Conservation (phyloP, 805 yeast genomes). For the Blastobotrys peoriensis region DNA sequence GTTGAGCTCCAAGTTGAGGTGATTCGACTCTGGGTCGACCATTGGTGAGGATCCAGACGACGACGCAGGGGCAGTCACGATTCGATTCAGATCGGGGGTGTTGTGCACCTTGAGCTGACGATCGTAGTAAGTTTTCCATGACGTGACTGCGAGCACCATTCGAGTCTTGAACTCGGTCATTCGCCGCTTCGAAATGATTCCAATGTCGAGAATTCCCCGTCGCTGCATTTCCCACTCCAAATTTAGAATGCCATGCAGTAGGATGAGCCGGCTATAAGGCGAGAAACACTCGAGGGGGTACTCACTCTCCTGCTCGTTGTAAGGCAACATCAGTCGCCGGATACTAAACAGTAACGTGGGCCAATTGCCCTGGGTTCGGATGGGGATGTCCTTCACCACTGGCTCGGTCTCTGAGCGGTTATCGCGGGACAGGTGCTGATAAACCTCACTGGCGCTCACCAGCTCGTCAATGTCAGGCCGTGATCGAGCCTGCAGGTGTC, state of each 20-base stretch:
- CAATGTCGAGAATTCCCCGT: constrained; percentile 32
- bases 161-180: constrained; percentile 29
- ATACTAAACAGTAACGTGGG: constrained; percentile 31
- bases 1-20: constrained; percentile 14
- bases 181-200: constrained; percentile 31
- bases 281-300: constrained; percentile 33
- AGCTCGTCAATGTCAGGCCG: constrained; percentile 10
- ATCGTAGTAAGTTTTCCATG: constrained; percentile 36
- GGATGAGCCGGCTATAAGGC: constrained; percentile 34
- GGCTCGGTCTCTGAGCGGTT: constrained; percentile 7
- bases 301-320: constrained; percentile 28
- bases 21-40: constrained; percentile 9
- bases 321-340: constrained; percentile 29
- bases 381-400: constrained; percentile 5
- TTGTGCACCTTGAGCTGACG: constrained; percentile 26
- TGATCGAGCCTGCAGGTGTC: constrained; percentile 12
- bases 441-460: background rate
- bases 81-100: constrained; percentile 9
- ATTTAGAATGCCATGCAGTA: constrained; percentile 34
- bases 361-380: constrained; percentile 26
- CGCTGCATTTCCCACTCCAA: constrained; percentile 33
- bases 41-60: constrained; percentile 4
- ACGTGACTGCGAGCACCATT: constrained; percentile 30
- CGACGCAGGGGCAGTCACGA: background rate
- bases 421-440: background rate